Conservation (phyloP, 73 alveolate genomes). For the Strombidium stylifer region DNA sequence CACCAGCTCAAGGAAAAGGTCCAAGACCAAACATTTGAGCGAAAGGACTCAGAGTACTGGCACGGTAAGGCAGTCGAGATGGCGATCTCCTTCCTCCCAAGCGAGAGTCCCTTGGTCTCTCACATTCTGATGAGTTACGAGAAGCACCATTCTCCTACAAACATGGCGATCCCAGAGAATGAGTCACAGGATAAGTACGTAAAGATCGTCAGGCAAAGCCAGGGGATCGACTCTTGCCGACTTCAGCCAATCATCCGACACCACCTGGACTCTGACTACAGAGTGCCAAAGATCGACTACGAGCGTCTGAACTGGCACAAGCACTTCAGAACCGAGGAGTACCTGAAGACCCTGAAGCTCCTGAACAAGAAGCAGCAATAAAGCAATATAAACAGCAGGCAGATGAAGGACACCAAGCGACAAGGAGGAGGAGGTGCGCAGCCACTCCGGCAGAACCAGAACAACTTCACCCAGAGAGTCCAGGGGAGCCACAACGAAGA, state of each 20-base stretch:
- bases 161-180: conserved; percentile 26
- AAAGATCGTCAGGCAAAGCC: conserved; percentile 35
- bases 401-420: too few relatives aligned
- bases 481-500: too few relatives aligned
- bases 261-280: conserved; percentile 32
- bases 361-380: too few relatives aligned
- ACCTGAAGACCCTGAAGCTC: too few relatives aligned
- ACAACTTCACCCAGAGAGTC: too few relatives aligned
- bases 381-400: too few relatives aligned
- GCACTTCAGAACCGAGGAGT: too few relatives aligned
- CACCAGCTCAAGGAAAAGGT: conserved; percentile 61
- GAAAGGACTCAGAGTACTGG: conserved; percentile 80
- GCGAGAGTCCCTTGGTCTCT: conserved; percentile 59
- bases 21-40: conserved; percentile 46
- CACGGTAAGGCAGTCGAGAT: conserved; percentile 90
- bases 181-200: conserved; percentile 18
- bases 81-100: conserved; percentile 79
- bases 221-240: conserved; percentile 50
- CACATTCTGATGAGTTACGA: conserved; percentile 52
- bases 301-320: too few relatives aligned
- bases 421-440: too few relatives aligned
- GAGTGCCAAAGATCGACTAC: conserved; percentile 6
- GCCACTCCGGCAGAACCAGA: too few relatives aligned
- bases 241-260: conserved; percentile 55
- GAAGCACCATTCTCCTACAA: conserved; percentile 58